phyloP scores from a whole-genome alignment of 2,329 filamentous ascomycete genomes.

The Lecanicillium sp. region DNA sequence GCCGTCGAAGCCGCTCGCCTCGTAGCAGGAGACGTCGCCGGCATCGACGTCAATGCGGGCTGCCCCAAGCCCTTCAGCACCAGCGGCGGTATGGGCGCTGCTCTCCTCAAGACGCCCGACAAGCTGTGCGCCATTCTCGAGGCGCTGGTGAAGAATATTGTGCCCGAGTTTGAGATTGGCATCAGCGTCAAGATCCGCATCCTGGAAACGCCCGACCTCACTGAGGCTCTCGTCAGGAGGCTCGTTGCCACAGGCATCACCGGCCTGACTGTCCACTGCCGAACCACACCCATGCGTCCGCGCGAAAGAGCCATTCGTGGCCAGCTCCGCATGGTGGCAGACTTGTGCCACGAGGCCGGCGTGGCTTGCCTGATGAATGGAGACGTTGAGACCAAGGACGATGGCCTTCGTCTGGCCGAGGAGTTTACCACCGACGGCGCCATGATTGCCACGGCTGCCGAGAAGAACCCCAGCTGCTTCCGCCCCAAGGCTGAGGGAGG shows the following conservation, averaged over 20 bases:
- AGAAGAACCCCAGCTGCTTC: constrained; percentile 88
- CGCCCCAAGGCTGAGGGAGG: constrained; percentile 61
- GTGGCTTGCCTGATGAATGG: constrained; percentile 96
- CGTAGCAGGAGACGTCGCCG: constrained; percentile 79
- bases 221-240: constrained; percentile 66
- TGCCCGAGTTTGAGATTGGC: constrained; percentile 72
- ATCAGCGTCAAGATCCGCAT: constrained; percentile 97
- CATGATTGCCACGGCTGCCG: constrained; percentile 93
- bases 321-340: constrained; percentile 76
- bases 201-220: constrained; percentile 67
- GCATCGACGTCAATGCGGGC: constrained; percentile 96
- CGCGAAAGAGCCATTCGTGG: constrained; percentile 79
- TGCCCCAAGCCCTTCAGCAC: constrained; percentile 97
- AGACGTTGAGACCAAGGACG: constrained; percentile 69
- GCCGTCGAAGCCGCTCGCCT: constrained; percentile 80
- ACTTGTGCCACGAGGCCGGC: constrained; percentile 73
- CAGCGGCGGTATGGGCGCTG: constrained; percentile 89
- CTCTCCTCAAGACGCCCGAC: constrained; percentile 78
- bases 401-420: constrained; percentile 62
- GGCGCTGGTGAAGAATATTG: constrained; percentile 71
- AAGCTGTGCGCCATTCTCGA: constrained; percentile 75
- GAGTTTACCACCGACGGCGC: constrained; percentile 87
- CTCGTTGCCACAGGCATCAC: constrained; percentile 86
- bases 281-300: constrained; percentile 91
- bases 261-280: constrained; percentile 87